Base-by-base conservation (phyloP, 2,329 filamentous ascomycete species). In the Delphinella strobiligena region DNA sequence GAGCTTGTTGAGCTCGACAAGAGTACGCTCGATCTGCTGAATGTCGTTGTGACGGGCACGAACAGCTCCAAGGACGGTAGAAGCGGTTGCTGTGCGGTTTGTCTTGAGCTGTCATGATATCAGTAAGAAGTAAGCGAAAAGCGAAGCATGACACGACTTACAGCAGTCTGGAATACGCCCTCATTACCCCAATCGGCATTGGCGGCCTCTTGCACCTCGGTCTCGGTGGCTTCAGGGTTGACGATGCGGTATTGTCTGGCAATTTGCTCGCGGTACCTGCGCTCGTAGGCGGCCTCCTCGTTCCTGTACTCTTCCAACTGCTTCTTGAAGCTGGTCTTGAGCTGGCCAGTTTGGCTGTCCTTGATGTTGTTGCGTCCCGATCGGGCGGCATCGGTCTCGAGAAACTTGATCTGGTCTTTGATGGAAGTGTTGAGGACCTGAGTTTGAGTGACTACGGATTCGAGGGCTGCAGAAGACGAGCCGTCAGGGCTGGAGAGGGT, bases 31-130 rank as follows among this genome's bases (percentile, higher is more conserved):
- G 50, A 91, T 89, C 60, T 75, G 76, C 63, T 84, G 75, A 47
- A 89, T 78, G 62, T 89, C 84, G 56, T 82, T 84, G 68, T 89
- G 84, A 41, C 84, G 82, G 29, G 82, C 82, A 48, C 82, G 80
- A 30, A 89, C 84, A 47, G 81, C 80, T 47, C 82, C 82, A 36
- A 89, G 75, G 5, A 86, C 76, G 12, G 78, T 78, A 37, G 71
- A 74, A 31, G 82, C 83, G 54, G 84, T 80, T 41, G 79, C 80
- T 33, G 74, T 75, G 48, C 80, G 80, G 68, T 85, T 87, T 51
- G 71, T 75, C 54, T 78, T 78, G 53, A 88, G 76, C 81, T 87
- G 49, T 47, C 34, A 37, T 22, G 29, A 38, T 18, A 34, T 41
- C 11, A 38, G 43, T 17, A 17, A 16, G 7, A 3, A 7, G 22